phyloP scores from a whole-genome alignment of 352 stramenopile genomes.

The Phytophthora cryptogea region DNA sequence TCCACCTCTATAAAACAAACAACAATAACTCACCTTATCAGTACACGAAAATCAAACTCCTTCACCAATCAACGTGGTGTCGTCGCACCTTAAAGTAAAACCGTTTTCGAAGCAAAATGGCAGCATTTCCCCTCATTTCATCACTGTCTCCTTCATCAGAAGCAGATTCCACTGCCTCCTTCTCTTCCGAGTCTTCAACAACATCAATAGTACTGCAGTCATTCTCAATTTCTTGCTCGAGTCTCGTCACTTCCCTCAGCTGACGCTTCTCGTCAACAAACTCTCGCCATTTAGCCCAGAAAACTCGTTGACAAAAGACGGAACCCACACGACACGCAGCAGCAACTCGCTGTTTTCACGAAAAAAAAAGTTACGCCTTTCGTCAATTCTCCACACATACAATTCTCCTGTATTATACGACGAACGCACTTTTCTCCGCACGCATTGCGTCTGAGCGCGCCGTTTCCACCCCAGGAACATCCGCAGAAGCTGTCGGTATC shows the following conservation, averaged over 20 bases:
- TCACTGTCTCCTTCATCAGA: conserved; percentile 6
- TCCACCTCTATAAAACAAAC: conserved; percentile 15
- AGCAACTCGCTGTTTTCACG: conserved; percentile 36
- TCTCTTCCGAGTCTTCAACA: background rate
- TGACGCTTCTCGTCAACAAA: conserved; percentile 13
- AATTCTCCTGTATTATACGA: too few species aligned
- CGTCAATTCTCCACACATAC: too few species aligned
- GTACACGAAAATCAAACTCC: background rate
- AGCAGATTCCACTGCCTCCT: background rate
- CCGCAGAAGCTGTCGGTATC: conserved; percentile 29
- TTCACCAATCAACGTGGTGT: background rate
- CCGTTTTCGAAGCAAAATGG: conserved; percentile 5
- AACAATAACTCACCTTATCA: background rate
- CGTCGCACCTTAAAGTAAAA: conserved; percentile 17
- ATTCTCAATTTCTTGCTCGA: background rate
- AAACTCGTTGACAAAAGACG: conserved; percentile 42
- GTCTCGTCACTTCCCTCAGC: background rate
- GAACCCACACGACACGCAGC: conserved; percentile 50
- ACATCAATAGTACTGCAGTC: background rate
- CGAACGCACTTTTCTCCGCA: conserved; percentile 37
- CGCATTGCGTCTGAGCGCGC: conserved; percentile 16
- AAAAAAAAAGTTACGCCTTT: background rate
- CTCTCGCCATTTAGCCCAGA: conserved; percentile 40
- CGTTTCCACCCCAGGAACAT: conserved; percentile 39
- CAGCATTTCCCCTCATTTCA: background rate